Evolutionary conservation across 2,329 filamentous ascomycete genomes (phyloP), one percentile per base, ranked within the genome.

Genomic region (Massarina eburnea): DNA sequence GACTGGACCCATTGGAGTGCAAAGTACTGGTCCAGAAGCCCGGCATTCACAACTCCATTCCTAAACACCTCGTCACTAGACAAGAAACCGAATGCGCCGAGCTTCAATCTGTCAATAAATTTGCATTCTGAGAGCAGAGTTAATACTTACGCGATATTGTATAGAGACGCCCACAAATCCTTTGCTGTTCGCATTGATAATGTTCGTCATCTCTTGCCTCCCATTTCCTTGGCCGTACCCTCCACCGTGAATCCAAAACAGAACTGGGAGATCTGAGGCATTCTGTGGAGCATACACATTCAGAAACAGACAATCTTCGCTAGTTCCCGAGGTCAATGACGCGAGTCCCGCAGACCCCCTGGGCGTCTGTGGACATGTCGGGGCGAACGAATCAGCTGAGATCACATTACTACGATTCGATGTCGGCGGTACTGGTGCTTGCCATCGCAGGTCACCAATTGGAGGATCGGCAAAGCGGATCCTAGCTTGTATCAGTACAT

Each of bases 1-100:
- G 72, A 62, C 22, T 76, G 64, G 0, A 78, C 70, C 78, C 78
- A 81, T 53, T 78, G 66, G 9, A 79, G 59, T 0, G 77, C 77
- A 10, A 74, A 61, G 3, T 73, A 66, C 54, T 80, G 76, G 49
- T 81, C 79, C 59, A 72, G 54, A 9, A 74, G 39, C 4, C 70
- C 71, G 3, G 68, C 68, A 45, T 73, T 74, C n/a, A 64, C 52
- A 0, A 50, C 59, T n/a, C 71, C 72, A 15, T 64, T 58, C 2
- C 61, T 45, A 36, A 53, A 54, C 10, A 73, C 62, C 35, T 73
- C 70, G 33, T 61, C 66, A 1, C 62, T 63, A 34, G 69, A 63
- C 3, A 73, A 45, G 22, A 75, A 76, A 0, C 73, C 73, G 49
- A 76, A 75, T 0, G 72, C 73, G 19, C 71, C 73, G 12, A 76